phyloP scores from a whole-genome alignment of 805 yeast species.

The Ogataea corticis region DNA sequence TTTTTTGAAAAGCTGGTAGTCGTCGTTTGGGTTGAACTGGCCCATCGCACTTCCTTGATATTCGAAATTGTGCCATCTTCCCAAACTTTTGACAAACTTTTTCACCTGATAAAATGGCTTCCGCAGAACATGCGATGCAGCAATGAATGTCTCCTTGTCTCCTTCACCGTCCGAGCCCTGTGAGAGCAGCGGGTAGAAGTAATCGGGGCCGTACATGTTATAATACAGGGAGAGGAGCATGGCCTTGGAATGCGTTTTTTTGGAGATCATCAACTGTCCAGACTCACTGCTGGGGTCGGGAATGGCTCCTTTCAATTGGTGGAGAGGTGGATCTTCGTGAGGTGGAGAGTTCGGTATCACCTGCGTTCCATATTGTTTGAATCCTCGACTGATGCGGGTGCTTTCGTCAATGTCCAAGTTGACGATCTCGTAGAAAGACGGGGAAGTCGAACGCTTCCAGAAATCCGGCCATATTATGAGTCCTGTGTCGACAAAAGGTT shows the following conservation, averaged over 20 bases:
- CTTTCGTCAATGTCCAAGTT: conserved; percentile 43
- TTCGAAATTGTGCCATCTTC: conserved; percentile 43
- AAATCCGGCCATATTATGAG: conserved; percentile 47
- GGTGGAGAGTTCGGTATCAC: conserved; percentile 32
- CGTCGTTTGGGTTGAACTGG: conserved; percentile 69
- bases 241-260: conserved; percentile 52
- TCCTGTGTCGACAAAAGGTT: conserved; percentile 55
- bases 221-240: conserved; percentile 58
- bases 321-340: conserved; percentile 44
- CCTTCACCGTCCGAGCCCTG: conserved; percentile 53
- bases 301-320: conserved; percentile 59
- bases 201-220: conserved; percentile 58
- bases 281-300: conserved; percentile 68
- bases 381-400: conserved; percentile 41
- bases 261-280: conserved; percentile 62
- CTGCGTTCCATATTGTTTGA: conserved; percentile 35
- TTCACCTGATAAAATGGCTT: conserved; percentile 63
- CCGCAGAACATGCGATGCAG: conserved; percentile 56
- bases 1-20: conserved; percentile 39
- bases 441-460: conserved; percentile 57
- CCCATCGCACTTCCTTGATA: conserved; percentile 78
- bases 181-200: conserved; percentile 54
- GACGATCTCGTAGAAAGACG: conserved; percentile 48
- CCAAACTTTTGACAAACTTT: conserved; percentile 54
- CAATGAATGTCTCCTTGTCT: conserved; percentile 62